Conservation (phyloP, 225 moss, liverwort and hornwort species). For the Polytrichum formosum region DNA sequence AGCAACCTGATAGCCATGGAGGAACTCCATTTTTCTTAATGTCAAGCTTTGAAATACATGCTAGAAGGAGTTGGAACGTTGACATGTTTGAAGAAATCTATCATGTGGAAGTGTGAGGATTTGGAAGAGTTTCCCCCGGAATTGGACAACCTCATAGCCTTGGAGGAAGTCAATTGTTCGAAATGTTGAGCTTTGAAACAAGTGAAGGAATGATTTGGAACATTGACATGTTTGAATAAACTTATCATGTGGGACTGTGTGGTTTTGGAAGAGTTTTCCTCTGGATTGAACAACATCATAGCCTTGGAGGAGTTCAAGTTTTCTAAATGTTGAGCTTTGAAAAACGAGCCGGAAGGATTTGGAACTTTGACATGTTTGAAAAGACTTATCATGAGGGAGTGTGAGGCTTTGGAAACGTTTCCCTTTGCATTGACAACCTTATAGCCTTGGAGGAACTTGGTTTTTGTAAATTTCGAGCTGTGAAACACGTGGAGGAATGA, state of each 20-base stretch:
- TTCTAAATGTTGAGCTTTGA: background rate
- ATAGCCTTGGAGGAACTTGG: background rate
- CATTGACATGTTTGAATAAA: background rate
- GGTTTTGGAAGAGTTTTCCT: background rate
- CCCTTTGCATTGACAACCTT: background rate
- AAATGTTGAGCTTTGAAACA: background rate
- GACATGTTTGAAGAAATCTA: background rate
- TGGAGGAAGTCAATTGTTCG: accelerated
- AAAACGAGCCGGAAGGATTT: background rate
- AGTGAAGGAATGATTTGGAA: background rate
- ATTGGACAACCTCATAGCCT: background rate
- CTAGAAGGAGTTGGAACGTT: background rate
- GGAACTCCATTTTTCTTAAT: background rate
- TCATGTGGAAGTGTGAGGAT: background rate
- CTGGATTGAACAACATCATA: background rate
- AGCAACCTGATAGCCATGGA: background rate
- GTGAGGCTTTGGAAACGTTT: background rate
- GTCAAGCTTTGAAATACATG: background rate
- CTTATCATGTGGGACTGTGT: background rate
- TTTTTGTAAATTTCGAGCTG: background rate
- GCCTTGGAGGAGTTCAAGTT: background rate
- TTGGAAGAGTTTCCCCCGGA: background rate
- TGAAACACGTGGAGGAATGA: background rate
- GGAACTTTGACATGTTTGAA: background rate
- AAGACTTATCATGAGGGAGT: background rate